phyloP scores from a whole-genome alignment of 2,329 filamentous ascomycete genomes.

The Rugonectria rugulosa region DNA sequence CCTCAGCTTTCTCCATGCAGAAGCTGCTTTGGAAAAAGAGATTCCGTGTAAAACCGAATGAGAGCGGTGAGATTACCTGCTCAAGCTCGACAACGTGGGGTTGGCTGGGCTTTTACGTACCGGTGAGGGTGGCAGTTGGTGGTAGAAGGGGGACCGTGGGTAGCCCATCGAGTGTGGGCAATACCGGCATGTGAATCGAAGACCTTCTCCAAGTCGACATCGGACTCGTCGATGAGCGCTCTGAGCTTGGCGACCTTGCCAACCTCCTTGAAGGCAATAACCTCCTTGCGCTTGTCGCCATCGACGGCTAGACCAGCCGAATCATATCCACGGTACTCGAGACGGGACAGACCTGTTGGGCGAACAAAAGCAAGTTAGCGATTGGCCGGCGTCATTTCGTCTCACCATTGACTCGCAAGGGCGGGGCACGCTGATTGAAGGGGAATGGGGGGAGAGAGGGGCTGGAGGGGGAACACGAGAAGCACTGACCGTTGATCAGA shows the following conservation, averaged over 20 bases:
- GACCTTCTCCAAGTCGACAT: conserved; percentile 87
- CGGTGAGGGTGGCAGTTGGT: conserved; percentile 98
- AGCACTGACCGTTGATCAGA: conserved; percentile 84
- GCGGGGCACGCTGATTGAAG: conserved; percentile 35
- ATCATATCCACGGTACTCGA: conserved; percentile 99
- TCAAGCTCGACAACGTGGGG: neutral
- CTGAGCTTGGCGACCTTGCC: conserved; percentile 98
- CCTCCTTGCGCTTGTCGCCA: conserved; percentile 98
- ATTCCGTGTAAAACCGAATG: neutral
- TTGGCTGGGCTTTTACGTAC: conserved; percentile 58
- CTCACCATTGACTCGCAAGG: conserved; percentile 37
- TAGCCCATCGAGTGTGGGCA: conserved; percentile 98
- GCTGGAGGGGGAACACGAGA: conserved; percentile 22
- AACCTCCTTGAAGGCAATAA: conserved; percentile 97
- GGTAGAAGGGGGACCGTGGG: conserved; percentile 92
- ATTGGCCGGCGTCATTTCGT: conserved; percentile 34
- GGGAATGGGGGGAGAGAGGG: conserved; percentile 27
- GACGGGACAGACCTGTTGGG: conserved; percentile 80
- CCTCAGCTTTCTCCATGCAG: neutral
- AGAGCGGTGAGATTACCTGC: conserved; percentile 1
- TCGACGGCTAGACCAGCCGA: conserved; percentile 95
- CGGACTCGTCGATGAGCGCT: conserved; percentile 84
- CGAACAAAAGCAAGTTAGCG: conserved; percentile 27
- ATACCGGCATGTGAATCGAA: conserved; percentile 99
- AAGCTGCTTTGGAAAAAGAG: neutral